Evolutionary conservation across 768 basidiomycete genomes (phyloP), one percentile per base, ranked within the genome.

Genomic region (Botryobasidium botryosum): DNA sequence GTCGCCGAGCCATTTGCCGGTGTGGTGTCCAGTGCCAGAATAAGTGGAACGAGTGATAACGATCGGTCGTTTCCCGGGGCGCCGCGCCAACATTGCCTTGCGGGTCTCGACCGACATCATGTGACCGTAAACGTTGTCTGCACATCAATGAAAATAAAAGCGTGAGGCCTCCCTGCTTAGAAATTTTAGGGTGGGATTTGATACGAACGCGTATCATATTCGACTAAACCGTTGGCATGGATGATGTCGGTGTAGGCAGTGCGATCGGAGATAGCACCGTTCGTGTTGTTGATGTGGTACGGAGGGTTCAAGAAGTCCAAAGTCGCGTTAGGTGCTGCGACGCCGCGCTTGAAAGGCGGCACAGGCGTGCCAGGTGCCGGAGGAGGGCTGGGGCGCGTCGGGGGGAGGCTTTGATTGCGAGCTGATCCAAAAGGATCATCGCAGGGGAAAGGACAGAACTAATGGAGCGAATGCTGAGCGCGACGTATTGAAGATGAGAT

Each of bases 1-100:
- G 57, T 79, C 76, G 2, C 77, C 78, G 1, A 80, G 63, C 77
- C 78, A 79, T 57, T 81, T 79, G 10, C 77, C 76, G n/a, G 77
- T 75, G 43, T 70, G 65, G 21, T 59, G 57, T 5, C 79, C 79
- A 3, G 77, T 74, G 27, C 79, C 78, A 1, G 73, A 72, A 50
- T 77, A 79, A 2, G 79, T 79, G 6, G 77, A 79, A 18, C 79
- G 76, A 0, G 79, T 79, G 53, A 79, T 79, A 53, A 79, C 64
- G 28, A 79, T 62, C 3, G 77, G 68, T 1, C 74, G 69, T 32
- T 66, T 59, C 0, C 70, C 72, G 12, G 79, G 78, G n/a, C 76
- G 67, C 29, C 76, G 72, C 2, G 68, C 62, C 28, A 75, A 64
- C 69, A 79, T 68, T 7, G 77, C 77, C 26, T 71, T 56, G 23